phyloP scores from a whole-genome alignment of 2,329 filamentous ascomycete genomes.

The Aspergillus sp. region DNA sequence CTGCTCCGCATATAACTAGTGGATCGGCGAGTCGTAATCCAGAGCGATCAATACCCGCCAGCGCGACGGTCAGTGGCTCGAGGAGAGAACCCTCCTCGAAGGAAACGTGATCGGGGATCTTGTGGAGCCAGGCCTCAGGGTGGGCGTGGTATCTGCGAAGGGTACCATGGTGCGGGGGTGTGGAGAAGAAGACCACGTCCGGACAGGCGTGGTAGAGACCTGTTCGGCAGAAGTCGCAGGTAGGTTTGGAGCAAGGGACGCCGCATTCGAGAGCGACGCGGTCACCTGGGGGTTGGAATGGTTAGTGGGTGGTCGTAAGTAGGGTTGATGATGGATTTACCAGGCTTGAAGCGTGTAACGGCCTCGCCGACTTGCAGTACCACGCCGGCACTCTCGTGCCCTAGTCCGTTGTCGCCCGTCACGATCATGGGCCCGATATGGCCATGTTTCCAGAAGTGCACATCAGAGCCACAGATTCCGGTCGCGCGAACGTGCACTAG shows the following conservation, averaged over 20 bases:
- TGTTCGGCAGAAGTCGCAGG: constrained; percentile 22
- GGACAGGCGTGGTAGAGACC: constrained; percentile 24
- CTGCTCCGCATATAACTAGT: constrained; percentile 22
- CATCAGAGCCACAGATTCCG: constrained; percentile 23
- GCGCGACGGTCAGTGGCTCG: constrained; percentile 21
- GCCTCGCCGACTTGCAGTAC: constrained; percentile 19
- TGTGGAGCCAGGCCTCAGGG: constrained; percentile 22
- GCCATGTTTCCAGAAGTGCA: constrained; percentile 26
- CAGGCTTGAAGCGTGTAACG: constrained; percentile 22
- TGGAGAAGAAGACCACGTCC: constrained; percentile 23
- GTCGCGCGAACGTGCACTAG: constrained; percentile 22
- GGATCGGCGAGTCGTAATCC: constrained; percentile 20
- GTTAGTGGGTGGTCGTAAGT: not conserved
- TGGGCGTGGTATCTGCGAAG: constrained; percentile 24
- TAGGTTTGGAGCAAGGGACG: constrained; percentile 22
- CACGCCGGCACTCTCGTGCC: constrained; percentile 24
- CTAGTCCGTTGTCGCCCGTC: constrained; percentile 23
- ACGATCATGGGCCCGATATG: constrained; percentile 22
- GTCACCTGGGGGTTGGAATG: constrained; percentile 10
- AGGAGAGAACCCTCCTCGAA: constrained; percentile 23
- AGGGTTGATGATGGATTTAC: not conserved
- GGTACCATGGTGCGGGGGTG: constrained; percentile 23
- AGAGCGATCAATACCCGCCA: constrained; percentile 21
- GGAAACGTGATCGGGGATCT: constrained; percentile 18
- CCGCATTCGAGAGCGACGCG: constrained; percentile 24